Evolutionary conservation across 1,284 basidiomycete species (phyloP).

Genomic region (Trametes versicolor): DNA sequence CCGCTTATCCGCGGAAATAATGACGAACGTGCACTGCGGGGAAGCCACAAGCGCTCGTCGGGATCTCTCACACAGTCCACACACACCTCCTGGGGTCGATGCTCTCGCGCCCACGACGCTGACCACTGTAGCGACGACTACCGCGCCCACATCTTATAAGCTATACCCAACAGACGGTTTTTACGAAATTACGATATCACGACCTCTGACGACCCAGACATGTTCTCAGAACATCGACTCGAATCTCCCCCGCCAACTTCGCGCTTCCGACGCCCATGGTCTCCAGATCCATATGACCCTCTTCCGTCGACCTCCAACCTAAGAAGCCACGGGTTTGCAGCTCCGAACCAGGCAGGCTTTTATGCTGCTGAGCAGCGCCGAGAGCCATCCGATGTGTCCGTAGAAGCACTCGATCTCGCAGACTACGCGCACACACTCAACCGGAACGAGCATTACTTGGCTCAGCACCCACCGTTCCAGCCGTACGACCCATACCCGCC

Average conservation of each 20-base stretch:
- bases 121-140: constrained; percentile 19
- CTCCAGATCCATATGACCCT: constrained; percentile 67
- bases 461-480: constrained; percentile 36
- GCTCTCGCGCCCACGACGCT: constrained; percentile 24
- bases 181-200: constrained; percentile 25
- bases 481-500: constrained; percentile 50
- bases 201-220: constrained; percentile 42
- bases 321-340: constrained; percentile 18
- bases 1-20: constrained; percentile 6
- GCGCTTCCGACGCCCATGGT: constrained; percentile 65
- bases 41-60: constrained; percentile 1
- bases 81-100: constrained; percentile 13
- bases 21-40: constrained; percentile 29
- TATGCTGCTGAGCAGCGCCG: constrained; percentile 44
- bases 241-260: constrained; percentile 64
- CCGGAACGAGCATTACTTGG: constrained; percentile 44
- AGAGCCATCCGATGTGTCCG: constrained; percentile 68
- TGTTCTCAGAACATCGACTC: constrained; percentile 51
- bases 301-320: constrained; percentile 49
- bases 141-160: background rate
- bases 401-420: constrained; percentile 75
- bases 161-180: background rate
- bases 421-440: constrained; percentile 67
- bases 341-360: constrained; percentile 29
- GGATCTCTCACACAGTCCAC: constrained; percentile 10